phyloP scores from a whole-genome alignment of 1,139 yeast species.

The Pneumocystis carinii region DNA sequence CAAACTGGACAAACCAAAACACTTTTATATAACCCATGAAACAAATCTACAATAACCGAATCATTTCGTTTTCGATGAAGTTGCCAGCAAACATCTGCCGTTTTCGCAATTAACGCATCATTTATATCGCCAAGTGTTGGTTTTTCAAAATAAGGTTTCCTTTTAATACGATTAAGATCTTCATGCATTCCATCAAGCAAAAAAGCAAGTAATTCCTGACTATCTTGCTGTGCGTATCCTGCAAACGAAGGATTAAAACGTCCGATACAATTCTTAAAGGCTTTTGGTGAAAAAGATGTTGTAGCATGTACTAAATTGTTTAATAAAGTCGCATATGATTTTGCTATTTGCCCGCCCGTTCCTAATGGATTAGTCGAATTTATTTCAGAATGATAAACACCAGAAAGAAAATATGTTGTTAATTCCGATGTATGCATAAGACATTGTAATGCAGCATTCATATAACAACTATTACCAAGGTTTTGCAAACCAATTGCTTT shows the following conservation, averaged over 20 bases:
- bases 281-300: constrained; percentile 41
- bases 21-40: constrained; percentile 81
- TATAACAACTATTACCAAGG: constrained; percentile 87
- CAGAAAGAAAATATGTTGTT: constrained; percentile 47
- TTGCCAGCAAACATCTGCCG: constrained; percentile 71
- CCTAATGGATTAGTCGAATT: constrained; percentile 75
- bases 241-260: constrained; percentile 67
- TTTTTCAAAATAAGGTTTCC: constrained; percentile 78
- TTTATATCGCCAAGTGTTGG: constrained; percentile 56
- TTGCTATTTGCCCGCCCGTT: constrained; percentile 64
- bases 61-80: constrained; percentile 70
- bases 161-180: constrained; percentile 66
- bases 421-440: constrained; percentile 76
- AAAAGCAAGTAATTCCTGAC: constrained; percentile 87
- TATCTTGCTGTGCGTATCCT: constrained; percentile 86
- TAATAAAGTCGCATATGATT: constrained; percentile 52
- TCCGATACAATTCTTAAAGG: constrained; percentile 68
- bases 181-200: constrained; percentile 85
- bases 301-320: constrained; percentile 33
- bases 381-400: constrained; percentile 49
- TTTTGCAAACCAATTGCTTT: constrained; percentile 60
- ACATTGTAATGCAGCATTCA: constrained; percentile 94
- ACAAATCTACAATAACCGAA: constrained; percentile 69
- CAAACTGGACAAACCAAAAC: constrained; percentile 82
- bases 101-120: constrained; percentile 35